Percentiles rank a stretch among this genome's conserved stretches.
phyloP scores from a whole-genome alignment of 2,329 filamentous ascomycete genomes.

The Fusarium coffeatum region DNA sequence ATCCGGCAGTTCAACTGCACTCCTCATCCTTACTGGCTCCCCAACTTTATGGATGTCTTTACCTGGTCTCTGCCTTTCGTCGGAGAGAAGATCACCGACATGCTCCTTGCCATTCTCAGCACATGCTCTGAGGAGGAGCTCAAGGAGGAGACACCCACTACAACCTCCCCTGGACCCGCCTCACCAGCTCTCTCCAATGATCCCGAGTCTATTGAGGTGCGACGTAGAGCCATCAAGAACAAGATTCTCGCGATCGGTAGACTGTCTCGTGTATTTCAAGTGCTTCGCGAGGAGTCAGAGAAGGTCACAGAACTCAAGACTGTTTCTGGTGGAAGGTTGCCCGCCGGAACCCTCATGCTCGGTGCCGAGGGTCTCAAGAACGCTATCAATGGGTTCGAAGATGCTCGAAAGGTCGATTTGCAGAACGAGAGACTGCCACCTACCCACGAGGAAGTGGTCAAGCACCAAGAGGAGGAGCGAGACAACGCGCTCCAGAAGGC shows the following conservation, averaged over 20 bases:
- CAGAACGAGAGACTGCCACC: constrained; percentile 96
- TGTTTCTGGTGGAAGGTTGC: constrained; percentile 89
- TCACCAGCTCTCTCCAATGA: constrained; percentile 78
- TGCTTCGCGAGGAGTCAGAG: constrained; percentile 96
- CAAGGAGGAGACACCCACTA: constrained; percentile 83
- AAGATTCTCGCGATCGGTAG: constrained; percentile 98
- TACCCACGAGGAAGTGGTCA: constrained; percentile 88
- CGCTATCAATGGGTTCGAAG: constrained; percentile 95
- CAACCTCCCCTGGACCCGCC: constrained; percentile 73
- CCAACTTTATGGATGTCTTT: constrained; percentile 99
- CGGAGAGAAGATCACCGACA: constrained; percentile 98
- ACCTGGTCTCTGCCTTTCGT: constrained; percentile 99
- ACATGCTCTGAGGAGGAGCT: constrained; percentile 99
- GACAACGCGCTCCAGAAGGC: constrained; percentile 88
- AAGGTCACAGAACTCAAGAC: constrained; percentile 98
- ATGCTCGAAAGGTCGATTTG: constrained; percentile 94
- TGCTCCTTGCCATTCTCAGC: constrained; percentile 98
- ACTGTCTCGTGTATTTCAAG: constrained; percentile 97
- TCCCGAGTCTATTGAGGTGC: constrained; percentile 90
- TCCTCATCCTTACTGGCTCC: constrained; percentile 98
- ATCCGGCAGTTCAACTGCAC: constrained; percentile 99
- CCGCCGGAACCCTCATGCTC: constrained; percentile 96
- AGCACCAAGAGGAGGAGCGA: constrained; percentile 83
- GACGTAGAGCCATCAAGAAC: constrained; percentile 98
- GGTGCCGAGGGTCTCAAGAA: constrained; percentile 99